Evolutionary conservation across 805 yeast species (phyloP), one percentile per base, ranked within the genome.

Genomic region (Candida hungchunana): DNA sequence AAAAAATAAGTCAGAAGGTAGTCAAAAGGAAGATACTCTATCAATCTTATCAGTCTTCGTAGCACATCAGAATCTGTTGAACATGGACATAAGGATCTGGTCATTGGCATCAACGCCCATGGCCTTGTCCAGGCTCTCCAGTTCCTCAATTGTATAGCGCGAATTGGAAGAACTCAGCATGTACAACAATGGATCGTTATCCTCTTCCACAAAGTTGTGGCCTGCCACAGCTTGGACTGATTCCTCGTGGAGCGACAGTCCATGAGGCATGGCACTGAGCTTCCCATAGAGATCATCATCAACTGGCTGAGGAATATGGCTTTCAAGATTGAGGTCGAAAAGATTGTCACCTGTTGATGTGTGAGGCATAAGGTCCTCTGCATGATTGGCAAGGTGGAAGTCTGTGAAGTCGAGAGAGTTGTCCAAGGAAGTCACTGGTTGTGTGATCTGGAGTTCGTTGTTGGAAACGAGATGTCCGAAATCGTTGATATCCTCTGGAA

Each of bases 101-200:
- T 53, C 56, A 32, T 47, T 48, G 18, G 42, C 49, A 36, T 51
- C 55, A 21, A 50, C 42, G 1, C 58, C 56, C 56, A 53, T 48
- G 2, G 56, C 58, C 36, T 52, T 53, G 35, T 53, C 56, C 42
- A 53, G 24, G 26, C 37, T 45, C 23, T 53, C 56, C 24, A 53
- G 28, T 28, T 52, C 58, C 31, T 51, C 55, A 11, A 53, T 28
- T 7, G 49, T 31, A 28, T 51, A 51, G 18, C 32, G 41, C 12
- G 51, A 40, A 31, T 41, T 48, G 3, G 50, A 29, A 4, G 37
- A 36, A 22, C 46, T 46, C 15, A 52, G 39, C 15, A 50, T 15
- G 34, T 43, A 44, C 48, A 46, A 37, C 31, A 51, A 31, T 9
- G 53, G 46, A 34, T 51, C 56, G 7, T 41, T 40, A 11, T 41